Evolutionary conservation across 805 yeast species (phyloP), one percentile per base, ranked within the genome.

Genomic region (Naumovozyma baii): DNA sequence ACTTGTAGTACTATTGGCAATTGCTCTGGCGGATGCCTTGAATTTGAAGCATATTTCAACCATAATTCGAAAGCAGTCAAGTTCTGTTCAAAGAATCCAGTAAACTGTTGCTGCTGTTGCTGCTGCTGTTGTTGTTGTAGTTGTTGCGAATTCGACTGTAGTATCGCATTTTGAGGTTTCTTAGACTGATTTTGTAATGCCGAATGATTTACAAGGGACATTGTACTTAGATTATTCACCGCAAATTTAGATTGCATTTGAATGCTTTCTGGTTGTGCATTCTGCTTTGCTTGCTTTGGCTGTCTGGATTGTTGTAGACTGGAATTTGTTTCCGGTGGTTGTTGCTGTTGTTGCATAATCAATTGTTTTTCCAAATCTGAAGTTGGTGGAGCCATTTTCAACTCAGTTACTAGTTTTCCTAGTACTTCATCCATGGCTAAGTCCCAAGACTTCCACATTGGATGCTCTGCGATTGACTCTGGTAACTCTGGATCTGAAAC

Each of bases 401-500:
- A 34, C 34, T 59, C 63, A 37, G 72, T 73, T 38, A 82, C 69
- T 32, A 82, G 61, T 51, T 82, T 87, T 2, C 84, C 76, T 34
- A 92, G 66, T 3, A 94, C 94, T 55, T 92, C 96, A 57, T 92
- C 97, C 31, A 92, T 80, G 0, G 98, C 96, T 46, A 92, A 68
- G 55, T 92, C 97, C 97, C 98, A 92, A 0, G 96, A 80, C 43
- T 86, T 92, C 98, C 98, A 92, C 84, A 92, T 80, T 4, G 94
- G 78, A 56, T 92, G 96, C 45, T 75, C 73, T 35, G 83, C 77
- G 4, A 80, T 74, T 12, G 77, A 67, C 39, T 86, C 92, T 0
- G 98, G 97, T 30, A 92, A 65, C 8, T 83, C 86, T 1, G 98
- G 98, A 46, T 86, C 94, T 14, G 95, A 85, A 2, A 88, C 78